A percentile compares a stretch with the other conserved stretches of the same genome.
phyloP scores from a whole-genome alignment of 2,329 filamentous ascomycete genomes.

The Claviceps spartinae region DNA sequence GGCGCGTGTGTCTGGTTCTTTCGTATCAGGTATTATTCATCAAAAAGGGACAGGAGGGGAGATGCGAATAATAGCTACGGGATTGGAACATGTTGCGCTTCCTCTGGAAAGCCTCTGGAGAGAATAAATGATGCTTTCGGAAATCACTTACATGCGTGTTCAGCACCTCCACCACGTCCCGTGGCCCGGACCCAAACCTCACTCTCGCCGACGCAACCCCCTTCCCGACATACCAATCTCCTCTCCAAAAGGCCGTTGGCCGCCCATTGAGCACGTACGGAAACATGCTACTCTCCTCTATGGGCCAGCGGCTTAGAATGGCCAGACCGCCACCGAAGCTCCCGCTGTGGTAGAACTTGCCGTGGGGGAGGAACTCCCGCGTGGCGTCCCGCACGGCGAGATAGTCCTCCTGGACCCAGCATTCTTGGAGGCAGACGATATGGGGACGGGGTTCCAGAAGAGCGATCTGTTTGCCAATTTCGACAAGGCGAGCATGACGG shows the following conservation, averaged over 20 bases:
- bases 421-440: slow-evolving; percentile 90
- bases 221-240: slow-evolving; percentile 95
- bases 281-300: slow-evolving; percentile 77
- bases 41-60: neutral
- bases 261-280: slow-evolving; percentile 84
- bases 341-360: slow-evolving; percentile 85
- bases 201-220: slow-evolving; percentile 78
- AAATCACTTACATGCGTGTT: slow-evolving; percentile 60
- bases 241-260: slow-evolving; percentile 84
- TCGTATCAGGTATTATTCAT: too few species aligned
- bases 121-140: too few species aligned
- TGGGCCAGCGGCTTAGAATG: slow-evolving; percentile 83
- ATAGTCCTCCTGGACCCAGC: slow-evolving; percentile 82
- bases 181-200: slow-evolving; percentile 47
- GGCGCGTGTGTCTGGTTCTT: slow-evolving; percentile 54
- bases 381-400: slow-evolving; percentile 62
- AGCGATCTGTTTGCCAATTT: slow-evolving; percentile 74
- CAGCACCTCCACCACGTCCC: slow-evolving; percentile 74
- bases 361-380: slow-evolving; percentile 63
- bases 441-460: slow-evolving; percentile 53
- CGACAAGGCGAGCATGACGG: slow-evolving; percentile 61
- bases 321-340: slow-evolving; percentile 81
- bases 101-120: too few species aligned
- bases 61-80: too few species aligned
- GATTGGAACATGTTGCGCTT: too few species aligned